Percentiles rank a stretch among this genome's conserved stretches.
Evolutionary conservation across 73 alveolate species (phyloP).

Genomic region (Tetrahymena borealis): DNA sequence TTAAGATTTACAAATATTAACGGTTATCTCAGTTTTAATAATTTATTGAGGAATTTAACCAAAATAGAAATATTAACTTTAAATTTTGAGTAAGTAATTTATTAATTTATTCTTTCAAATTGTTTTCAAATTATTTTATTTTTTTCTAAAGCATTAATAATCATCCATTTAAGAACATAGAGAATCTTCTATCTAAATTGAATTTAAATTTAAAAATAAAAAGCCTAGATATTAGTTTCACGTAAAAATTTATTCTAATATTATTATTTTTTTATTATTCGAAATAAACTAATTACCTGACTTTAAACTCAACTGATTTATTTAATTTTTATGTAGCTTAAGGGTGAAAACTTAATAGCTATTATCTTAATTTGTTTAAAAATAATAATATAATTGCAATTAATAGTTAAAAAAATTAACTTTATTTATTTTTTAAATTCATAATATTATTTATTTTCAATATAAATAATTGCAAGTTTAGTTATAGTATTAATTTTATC

Average conservation of each 20-base stretch:
- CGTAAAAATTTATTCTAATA: neutral
- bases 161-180: neutral
- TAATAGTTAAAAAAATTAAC: too few relatives aligned
- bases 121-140: neutral
- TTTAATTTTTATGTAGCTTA: too few relatives aligned
- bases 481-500: too few relatives aligned
- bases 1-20: neutral
- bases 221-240: neutral
- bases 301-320: too few relatives aligned
- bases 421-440: too few relatives aligned
- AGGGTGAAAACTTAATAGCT: too few relatives aligned
- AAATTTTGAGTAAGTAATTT: neutral
- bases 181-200: neutral
- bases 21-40: neutral
- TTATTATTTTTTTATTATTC: too few relatives aligned
- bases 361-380: too few relatives aligned
- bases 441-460: too few relatives aligned
- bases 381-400: too few relatives aligned
- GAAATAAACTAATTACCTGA: too few relatives aligned
- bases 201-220: neutral
- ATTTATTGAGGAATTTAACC: neutral
- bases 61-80: neutral
- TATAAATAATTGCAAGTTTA: too few relatives aligned
- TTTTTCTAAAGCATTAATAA: neutral
- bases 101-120: neutral